Percentiles rank a stretch among this genome's conserved stretches.
phyloP scores from a whole-genome alignment of 1,139 yeast genomes.

The Sugiyamaella paludigena region DNA sequence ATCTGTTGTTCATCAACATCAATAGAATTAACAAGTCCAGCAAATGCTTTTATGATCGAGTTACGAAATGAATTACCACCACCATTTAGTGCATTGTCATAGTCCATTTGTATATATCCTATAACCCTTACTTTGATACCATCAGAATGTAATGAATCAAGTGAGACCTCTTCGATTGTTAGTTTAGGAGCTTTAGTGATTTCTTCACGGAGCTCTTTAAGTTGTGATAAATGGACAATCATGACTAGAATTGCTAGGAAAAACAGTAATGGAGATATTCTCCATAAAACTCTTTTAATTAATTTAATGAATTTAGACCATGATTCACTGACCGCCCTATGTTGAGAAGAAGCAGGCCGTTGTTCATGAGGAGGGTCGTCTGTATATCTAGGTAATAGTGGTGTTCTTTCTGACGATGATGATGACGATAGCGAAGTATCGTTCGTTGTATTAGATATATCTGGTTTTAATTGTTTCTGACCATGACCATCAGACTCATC shows the following conservation, averaged over 20 bases:
- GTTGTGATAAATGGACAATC: slow-evolving; percentile 5
- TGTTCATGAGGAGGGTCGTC: background rate
- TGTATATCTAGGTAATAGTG: slow-evolving; percentile 6
- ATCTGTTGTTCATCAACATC: slow-evolving; percentile 19
- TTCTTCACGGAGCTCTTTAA: slow-evolving; percentile 24
- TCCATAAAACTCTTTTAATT: slow-evolving; percentile 3
- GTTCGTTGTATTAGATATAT: no score
- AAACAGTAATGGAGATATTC: background rate
- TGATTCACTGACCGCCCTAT: background rate
- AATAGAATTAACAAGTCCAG: slow-evolving; percentile 18
- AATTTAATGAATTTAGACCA: background rate
- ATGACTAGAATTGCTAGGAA: slow-evolving; percentile 2
- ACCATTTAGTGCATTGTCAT: slow-evolving; percentile 19
- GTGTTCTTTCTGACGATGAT: background rate
- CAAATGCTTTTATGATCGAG: slow-evolving; percentile 15
- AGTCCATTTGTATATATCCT: slow-evolving; percentile 22
- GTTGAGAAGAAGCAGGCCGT: background rate
- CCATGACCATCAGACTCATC: no score
- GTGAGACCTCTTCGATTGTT: slow-evolving; percentile 15
- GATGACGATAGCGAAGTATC: no score
- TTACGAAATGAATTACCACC: slow-evolving; percentile 19
- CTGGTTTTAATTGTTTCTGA: no score
- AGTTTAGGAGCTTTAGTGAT: slow-evolving; percentile 22
- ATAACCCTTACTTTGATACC: slow-evolving; percentile 21
- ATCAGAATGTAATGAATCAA: slow-evolving; percentile 21